A percentile compares a stretch with the other conserved stretches of the same genome.
phyloP scores from a whole-genome alignment of 208 protist species.

The Sergeia podlipaevii region DNA sequence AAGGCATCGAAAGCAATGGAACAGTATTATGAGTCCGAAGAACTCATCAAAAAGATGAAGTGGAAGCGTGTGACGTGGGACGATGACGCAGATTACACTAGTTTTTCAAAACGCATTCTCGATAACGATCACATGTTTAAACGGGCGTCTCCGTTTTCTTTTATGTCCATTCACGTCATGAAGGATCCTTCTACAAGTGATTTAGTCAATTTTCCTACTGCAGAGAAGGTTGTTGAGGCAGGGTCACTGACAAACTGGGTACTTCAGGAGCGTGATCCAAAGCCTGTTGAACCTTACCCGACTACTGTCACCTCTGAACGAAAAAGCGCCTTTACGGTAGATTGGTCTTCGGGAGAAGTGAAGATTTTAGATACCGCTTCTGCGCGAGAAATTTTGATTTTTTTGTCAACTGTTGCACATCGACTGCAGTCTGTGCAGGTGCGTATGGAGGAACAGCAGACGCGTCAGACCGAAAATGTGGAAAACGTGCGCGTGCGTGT shows the following conservation, averaged over 20 bases:
- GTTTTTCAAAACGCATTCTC: conserved; percentile 79
- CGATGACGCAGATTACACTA: conserved; percentile 80
- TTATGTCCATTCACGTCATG: conserved; percentile 81
- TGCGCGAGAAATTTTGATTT: conserved; percentile 83
- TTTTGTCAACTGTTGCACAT: conserved; percentile 77
- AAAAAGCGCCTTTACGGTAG: conserved; percentile 68
- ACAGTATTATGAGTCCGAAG: conserved; percentile 89
- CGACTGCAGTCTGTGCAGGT: conserved; percentile 88
- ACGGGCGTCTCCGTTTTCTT: conserved; percentile 81
- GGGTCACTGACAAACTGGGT: conserved; percentile 77
- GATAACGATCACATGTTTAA: conserved; percentile 88
- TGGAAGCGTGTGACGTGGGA: conserved; percentile 93
- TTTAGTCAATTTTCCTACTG: conserved; percentile 38
- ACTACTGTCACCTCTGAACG: conserved; percentile 10
- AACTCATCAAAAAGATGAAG: conserved; percentile 89
- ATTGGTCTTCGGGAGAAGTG: conserved; percentile 85
- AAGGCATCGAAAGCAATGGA: conserved; percentile 40
- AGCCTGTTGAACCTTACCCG: conserved; percentile 48
- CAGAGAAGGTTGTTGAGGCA: conserved; percentile 37
- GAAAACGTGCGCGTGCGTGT: conserved; percentile 74
- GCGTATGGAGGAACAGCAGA: conserved; percentile 85
- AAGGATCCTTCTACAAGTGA: conserved; percentile 59
- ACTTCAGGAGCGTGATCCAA: conserved; percentile 66
- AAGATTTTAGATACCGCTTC: conserved; percentile 86
- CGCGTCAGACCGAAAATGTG: conserved; percentile 45